Evolutionary conservation across 345 rosid genomes (phyloP).

Genomic region (Syzygium oleosum): DNA sequence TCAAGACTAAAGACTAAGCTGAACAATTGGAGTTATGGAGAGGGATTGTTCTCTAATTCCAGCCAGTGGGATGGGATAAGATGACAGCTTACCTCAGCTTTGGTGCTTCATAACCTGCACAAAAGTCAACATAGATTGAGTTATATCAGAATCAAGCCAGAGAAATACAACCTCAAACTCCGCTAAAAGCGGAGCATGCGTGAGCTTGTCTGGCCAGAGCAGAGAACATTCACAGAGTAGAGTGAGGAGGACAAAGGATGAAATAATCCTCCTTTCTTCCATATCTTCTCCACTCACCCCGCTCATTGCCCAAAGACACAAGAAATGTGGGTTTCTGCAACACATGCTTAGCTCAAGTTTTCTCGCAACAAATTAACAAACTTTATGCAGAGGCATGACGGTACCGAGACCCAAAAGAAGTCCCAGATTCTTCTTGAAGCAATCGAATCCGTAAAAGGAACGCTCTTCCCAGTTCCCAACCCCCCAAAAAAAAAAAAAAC

Average conservation of each 20-base stretch:
- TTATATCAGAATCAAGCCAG: not conserved
- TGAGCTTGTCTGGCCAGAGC: not conserved
- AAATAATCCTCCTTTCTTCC: too few species aligned
- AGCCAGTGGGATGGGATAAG: not conserved
- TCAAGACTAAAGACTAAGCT: not conserved
- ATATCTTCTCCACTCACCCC: not conserved
- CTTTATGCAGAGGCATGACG: not conserved
- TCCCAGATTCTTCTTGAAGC: not conserved
- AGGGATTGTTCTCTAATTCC: not conserved
- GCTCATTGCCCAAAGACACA: not conserved
- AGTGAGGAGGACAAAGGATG: not conserved
- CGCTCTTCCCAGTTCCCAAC: not conserved
- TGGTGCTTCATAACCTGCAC: constrained; percentile 54
- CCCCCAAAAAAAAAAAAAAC: not conserved
- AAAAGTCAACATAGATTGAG: not conserved
- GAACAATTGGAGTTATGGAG: not conserved
- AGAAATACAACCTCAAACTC: not conserved
- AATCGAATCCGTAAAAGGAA: not conserved
- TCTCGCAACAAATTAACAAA: not conserved
- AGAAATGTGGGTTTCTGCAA: not conserved
- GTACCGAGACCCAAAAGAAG: not conserved
- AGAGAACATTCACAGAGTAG: not conserved
- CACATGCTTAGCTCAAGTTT: not conserved
- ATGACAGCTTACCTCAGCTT: constrained; percentile 33
- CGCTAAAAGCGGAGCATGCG: not conserved